Conservation (phyloP, 371 early-diverging fungal genomes). For the Rhizopus stolonifer region DNA sequence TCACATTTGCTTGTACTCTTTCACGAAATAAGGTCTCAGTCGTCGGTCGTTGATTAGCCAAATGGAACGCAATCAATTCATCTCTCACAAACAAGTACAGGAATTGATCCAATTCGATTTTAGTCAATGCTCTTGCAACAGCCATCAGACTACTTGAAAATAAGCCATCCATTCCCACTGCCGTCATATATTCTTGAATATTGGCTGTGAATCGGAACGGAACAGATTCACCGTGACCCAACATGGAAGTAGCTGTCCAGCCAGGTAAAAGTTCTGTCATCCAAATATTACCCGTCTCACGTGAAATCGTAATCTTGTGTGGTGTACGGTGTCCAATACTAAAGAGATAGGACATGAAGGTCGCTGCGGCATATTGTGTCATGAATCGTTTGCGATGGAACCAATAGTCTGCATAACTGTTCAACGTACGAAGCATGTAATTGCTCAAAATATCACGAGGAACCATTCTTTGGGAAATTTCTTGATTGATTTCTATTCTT, state of each 20-base stretch:
- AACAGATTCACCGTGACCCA: constrained; percentile 72
- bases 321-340: constrained; percentile 86
- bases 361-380: constrained; percentile 81
- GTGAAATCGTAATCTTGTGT: constrained; percentile 85
- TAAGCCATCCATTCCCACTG: constrained; percentile 90
- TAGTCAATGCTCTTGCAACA: constrained; percentile 74
- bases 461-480: constrained; percentile 74
- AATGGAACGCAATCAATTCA: constrained; percentile 81
- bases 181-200: constrained; percentile 91
- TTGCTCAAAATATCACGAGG: constrained; percentile 82
- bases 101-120: constrained; percentile 84
- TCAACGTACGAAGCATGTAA: constrained; percentile 69
- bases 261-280: constrained; percentile 73
- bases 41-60: constrained; percentile 54
- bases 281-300: constrained; percentile 80
- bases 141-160: constrained; percentile 82
- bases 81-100: constrained; percentile 87
- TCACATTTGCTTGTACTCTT: constrained; percentile 66
- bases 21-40: constrained; percentile 66
- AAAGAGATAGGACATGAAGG: constrained; percentile 89
- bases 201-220: constrained; percentile 98
- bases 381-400: constrained; percentile 91
- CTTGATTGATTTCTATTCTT: constrained; percentile 80
- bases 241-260: constrained; percentile 42
- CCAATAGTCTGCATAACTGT: constrained; percentile 87